These are phyloP conservation scores for Ballota nigra DNA, from an alignment of 257 asterid genomes.

Conservation along the genomic window DNA sequence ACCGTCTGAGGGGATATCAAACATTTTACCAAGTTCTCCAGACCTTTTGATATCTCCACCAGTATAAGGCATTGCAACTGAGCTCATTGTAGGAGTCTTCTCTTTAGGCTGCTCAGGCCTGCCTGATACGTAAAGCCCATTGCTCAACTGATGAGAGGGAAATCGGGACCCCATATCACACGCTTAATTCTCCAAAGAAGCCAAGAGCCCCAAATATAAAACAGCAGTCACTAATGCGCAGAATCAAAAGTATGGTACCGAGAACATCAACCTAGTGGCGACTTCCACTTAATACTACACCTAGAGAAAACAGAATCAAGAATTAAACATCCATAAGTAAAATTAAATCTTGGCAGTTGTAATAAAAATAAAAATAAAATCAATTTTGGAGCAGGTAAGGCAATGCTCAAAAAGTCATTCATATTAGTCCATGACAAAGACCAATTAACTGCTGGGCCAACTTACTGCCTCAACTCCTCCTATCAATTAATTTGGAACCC, in stretches of 20 bases:
- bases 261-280: slow-evolving; percentile 23
- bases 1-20: slow-evolving; percentile 53
- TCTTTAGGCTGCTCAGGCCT: slow-evolving; percentile 73
- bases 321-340: neutral
- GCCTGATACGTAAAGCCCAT: slow-evolving; percentile 79
- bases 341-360: neutral
- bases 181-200: slow-evolving; percentile 17
- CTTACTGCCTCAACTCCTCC: slow-evolving; percentile 22
- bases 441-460: slow-evolving; percentile 1
- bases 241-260: neutral
- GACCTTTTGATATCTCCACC: slow-evolving; percentile 83
- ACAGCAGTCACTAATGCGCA: slow-evolving; percentile 2
- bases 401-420: neutral
- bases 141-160: slow-evolving; percentile 74
- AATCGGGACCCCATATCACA: slow-evolving; percentile 64
- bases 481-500: neutral
- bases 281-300: slow-evolving; percentile 24
- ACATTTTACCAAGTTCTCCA: slow-evolving; percentile 87
- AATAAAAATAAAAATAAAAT: neutral
- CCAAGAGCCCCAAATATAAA: slow-evolving; percentile 18
- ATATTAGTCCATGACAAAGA: neutral
- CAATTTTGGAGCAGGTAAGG: slow-evolving; percentile 7
- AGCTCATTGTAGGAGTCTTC: slow-evolving; percentile 50
- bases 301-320: slow-evolving; percentile 26
- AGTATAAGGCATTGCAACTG: slow-evolving; percentile 77